Conservation (phyloP, 805 yeast genomes). For the Myxozyma neotropica region DNA sequence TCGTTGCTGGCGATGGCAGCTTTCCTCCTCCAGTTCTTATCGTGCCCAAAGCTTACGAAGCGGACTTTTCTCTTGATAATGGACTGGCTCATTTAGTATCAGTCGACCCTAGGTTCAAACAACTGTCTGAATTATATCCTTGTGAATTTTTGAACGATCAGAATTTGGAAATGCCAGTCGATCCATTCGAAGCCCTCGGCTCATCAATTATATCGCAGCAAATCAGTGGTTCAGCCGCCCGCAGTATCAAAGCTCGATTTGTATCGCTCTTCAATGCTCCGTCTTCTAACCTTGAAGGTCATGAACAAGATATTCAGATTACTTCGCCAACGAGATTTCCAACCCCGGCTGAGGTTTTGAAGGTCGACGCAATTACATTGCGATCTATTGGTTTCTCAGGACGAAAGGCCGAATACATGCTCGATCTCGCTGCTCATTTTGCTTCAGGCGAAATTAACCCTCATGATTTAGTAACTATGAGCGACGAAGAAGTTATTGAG, state of each 20-base stretch:
- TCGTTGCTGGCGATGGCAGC: background rate
- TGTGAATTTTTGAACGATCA: slow-evolving; percentile 21
- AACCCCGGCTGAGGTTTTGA: slow-evolving; percentile 52
- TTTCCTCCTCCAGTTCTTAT: slow-evolving; percentile 51
- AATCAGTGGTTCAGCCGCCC: slow-evolving; percentile 79
- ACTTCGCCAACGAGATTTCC: slow-evolving; percentile 47
- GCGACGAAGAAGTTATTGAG: slow-evolving; percentile 52
- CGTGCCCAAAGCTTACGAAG: slow-evolving; percentile 23
- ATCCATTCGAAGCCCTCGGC: slow-evolving; percentile 49
- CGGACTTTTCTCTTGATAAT: slow-evolving; percentile 12
- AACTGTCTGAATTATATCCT: slow-evolving; percentile 17
- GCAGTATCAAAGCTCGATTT: slow-evolving; percentile 58
- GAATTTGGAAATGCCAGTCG: slow-evolving; percentile 19
- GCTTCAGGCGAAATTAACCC: slow-evolving; percentile 42
- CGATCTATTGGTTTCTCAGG: slow-evolving; percentile 68
- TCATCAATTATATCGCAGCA: slow-evolving; percentile 69
- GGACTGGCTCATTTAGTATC: slow-evolving; percentile 31
- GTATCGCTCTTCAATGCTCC: slow-evolving; percentile 42
- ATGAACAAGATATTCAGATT: slow-evolving; percentile 1
- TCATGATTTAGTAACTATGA: slow-evolving; percentile 45
- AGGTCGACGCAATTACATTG: slow-evolving; percentile 51
- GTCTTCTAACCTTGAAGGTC: slow-evolving; percentile 10
- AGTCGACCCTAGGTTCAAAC: slow-evolving; percentile 27
- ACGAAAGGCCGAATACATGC: slow-evolving; percentile 56
- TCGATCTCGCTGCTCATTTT: slow-evolving; percentile 30